Base-by-base conservation (phyloP, 1,284 basidiomycete species). In the Ceratobasidium sp. region DNA sequence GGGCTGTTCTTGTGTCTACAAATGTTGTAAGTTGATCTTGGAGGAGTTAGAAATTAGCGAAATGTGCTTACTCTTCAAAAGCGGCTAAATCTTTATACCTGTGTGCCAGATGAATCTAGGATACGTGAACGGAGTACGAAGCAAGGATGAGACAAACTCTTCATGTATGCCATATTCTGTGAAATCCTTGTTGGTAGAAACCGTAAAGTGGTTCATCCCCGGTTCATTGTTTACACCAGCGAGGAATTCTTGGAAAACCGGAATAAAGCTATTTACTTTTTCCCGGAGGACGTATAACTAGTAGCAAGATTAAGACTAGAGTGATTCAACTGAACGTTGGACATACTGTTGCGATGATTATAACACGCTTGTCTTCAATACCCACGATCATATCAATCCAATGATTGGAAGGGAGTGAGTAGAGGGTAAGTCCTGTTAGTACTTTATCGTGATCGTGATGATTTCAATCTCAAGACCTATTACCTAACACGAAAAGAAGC, bases 151-250 rank as follows among this genome's bases (percentile, higher is more conserved):
- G 40, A 40, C 68, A 26, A 0, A 71, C 69, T 71, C 69, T 71
- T 71, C 69, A 13, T 46, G 60, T 23, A 60, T 71, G 18, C 69
- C 56, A 46, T 60, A 71, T 39, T 71, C 69, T 0, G 55, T 71
- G 60, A 71, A 71, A 33, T 71, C 69, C 3, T 55, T 28, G 40
- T 58, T 60, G 7, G 46, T 40, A n/a, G 55, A 71, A 33, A 71
- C 69, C 18, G 69, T 46, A 40, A 71, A 71, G 20, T 60, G 69
- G 33, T 58, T 71, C 56, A 71, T 71, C 12, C 69, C 69, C 1
- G 69, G 69, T n/a, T 71, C 69, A 18, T 42, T 46, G 42, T 67
- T 40, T 0, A 67, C 64, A n/a, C 46, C 20, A 9, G 39, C 39
- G 18, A 67, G 42, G 23, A 67, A 67, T 7, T 67, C 18, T 6